Evolutionary conservation across 306 rosid species (phyloP).

Genomic region (Pachyrhizus erosus): DNA sequence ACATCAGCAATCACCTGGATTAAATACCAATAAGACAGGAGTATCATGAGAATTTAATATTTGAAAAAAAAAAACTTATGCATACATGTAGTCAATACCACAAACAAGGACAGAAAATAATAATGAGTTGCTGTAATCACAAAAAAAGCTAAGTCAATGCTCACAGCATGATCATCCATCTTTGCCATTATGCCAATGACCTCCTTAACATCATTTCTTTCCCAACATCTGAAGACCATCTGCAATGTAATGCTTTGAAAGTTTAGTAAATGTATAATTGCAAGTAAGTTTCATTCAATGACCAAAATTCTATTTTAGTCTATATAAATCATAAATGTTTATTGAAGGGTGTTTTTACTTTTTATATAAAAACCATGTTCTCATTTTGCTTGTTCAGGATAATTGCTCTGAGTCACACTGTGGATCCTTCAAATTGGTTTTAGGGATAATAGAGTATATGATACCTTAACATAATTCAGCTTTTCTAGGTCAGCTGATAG

Average conservation of each 20-base stretch:
- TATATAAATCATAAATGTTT: not conserved
- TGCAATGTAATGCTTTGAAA: slow-evolving; percentile 52
- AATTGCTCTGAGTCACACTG: not conserved
- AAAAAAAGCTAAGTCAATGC: slow-evolving; percentile 44
- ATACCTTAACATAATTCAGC: no score
- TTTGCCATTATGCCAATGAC: slow-evolving; percentile 84
- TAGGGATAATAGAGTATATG: no score
- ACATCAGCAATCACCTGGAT: slow-evolving; percentile 95
- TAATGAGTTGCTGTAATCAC: not conserved
- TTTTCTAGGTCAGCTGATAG: no score
- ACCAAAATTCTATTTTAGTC: not conserved
- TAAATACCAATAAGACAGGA: slow-evolving; percentile 37
- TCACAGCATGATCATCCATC: slow-evolving; percentile 94
- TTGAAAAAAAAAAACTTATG: not conserved
- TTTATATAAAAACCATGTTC: not conserved
- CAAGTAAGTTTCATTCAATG: not conserved
- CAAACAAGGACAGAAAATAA: slow-evolving; percentile 16
- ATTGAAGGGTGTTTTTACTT: not conserved
- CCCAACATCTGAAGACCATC: slow-evolving; percentile 91
- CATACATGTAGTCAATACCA: slow-evolving; percentile 27
- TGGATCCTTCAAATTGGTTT: slow-evolving; percentile 24
- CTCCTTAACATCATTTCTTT: slow-evolving; percentile 89
- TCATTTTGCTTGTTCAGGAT: slow-evolving; percentile 1
- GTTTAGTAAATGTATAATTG: slow-evolving; percentile 43
- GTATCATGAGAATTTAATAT: slow-evolving; percentile 24